Conservation (phyloP, 129 eudicot species). For the Cynara cardunculus region DNA sequence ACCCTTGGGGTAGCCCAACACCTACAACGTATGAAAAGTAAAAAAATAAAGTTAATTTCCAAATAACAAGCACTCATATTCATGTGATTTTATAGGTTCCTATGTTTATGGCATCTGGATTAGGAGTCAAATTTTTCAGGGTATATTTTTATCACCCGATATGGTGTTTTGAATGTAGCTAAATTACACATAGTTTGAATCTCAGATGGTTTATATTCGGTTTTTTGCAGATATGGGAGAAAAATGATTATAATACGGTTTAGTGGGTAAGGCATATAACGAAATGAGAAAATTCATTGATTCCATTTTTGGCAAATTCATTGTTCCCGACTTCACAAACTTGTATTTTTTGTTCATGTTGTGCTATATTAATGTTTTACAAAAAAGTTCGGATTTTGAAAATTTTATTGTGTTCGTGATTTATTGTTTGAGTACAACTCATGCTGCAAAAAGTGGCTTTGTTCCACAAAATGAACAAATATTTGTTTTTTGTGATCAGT, state of each 20-base stretch:
- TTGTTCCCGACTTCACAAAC: background rate
- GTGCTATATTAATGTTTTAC: slow-evolving; percentile 13
- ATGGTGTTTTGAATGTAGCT: background rate
- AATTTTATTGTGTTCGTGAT: background rate
- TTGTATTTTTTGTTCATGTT: background rate
- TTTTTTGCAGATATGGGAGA: slow-evolving; percentile 89
- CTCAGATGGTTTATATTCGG: background rate
- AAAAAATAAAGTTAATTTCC: background rate
- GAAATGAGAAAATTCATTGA: slow-evolving; percentile 61
- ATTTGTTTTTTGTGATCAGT: background rate
- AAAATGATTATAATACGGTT: slow-evolving; percentile 93
- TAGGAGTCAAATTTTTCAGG: slow-evolving; percentile 96
- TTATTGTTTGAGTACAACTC: background rate
- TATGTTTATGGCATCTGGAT: slow-evolving; percentile 96
- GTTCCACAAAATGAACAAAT: background rate
- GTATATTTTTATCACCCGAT: slow-evolving; percentile 30
- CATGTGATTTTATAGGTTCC: slow-evolving; percentile 63
- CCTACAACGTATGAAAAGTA: too few relatives aligned
- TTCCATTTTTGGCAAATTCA: background rate
- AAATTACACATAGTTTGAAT: background rate
- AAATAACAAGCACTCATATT: background rate
- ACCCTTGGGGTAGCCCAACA: too few relatives aligned
- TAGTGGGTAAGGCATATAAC: slow-evolving; percentile 98
- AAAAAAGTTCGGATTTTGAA: background rate
- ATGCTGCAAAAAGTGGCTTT: background rate